These are phyloP conservation scores for Thielaviopsis cerberus DNA, from an alignment of 2,329 filamentous ascomycete genomes.

Conservation along the genomic window DNA sequence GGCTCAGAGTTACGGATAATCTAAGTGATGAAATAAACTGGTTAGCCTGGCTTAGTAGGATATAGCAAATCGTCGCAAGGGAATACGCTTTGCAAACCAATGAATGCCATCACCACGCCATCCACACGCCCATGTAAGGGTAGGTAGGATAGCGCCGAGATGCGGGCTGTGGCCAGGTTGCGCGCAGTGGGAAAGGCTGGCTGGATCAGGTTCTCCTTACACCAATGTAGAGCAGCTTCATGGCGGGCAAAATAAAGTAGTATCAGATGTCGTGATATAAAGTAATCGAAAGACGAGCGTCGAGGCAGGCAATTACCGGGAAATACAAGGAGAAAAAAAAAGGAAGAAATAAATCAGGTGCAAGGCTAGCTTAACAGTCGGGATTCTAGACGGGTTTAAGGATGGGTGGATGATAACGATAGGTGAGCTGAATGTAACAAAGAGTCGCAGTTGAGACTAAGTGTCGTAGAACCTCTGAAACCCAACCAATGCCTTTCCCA, in stretches of 20 bases:
- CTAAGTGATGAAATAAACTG: constrained; percentile 23
- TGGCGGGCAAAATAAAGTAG: constrained; percentile 24
- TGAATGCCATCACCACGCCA: background rate
- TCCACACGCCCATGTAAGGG: background rate
- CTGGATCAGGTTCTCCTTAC: constrained; percentile 27
- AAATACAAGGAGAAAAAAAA: background rate
- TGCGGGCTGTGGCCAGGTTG: background rate
- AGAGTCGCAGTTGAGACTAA: background rate
- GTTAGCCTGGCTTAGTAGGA: background rate
- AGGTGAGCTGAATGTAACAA: background rate
- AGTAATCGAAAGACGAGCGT: background rate
- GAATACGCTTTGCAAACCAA: background rate
- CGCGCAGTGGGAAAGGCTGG: background rate
- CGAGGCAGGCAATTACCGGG: background rate
- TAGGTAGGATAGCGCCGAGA: background rate
- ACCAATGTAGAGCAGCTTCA: constrained; percentile 80
- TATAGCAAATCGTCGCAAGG: background rate
- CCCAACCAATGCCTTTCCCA: too few species aligned
- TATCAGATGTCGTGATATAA: background rate
- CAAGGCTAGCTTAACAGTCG: background rate
- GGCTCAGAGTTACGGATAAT: constrained; percentile 71
- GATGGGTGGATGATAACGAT: background rate
- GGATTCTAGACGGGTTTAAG: background rate
- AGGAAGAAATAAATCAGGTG: background rate
- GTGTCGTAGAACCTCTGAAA: background rate